Evolutionary conservation across 1,284 basidiomycete genomes (phyloP).

Genomic region (Cryptococcus sp.): DNA sequence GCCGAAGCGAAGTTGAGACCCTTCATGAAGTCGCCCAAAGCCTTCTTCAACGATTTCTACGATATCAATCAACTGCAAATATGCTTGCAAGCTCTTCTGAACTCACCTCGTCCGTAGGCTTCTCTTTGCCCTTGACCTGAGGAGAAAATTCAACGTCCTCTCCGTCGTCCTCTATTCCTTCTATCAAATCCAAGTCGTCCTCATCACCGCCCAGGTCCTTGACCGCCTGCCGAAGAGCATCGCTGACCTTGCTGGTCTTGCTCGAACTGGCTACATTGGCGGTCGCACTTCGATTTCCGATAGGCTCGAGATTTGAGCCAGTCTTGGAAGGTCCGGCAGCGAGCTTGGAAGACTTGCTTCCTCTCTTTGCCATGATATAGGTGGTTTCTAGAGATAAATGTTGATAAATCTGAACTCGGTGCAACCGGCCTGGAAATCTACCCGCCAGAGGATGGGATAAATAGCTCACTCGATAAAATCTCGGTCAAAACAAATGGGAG

Average conservation of each 20-base stretch:
- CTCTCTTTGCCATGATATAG: conserved; percentile 10
- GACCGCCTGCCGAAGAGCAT: conserved; percentile 45
- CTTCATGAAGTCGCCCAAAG: conserved; percentile 58
- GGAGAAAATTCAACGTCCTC: conserved; percentile 21
- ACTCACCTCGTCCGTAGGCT: conserved; percentile 14
- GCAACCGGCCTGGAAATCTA: not conserved
- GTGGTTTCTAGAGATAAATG: not conserved
- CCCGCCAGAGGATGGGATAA: not conserved
- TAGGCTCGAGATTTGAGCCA: not conserved
- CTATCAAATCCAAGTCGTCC: conserved; percentile 51
- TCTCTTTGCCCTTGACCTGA: conserved; percentile 30
- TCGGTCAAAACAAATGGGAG: not conserved
- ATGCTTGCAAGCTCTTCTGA: conserved; percentile 41
- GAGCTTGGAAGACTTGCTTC: conserved; percentile 15
- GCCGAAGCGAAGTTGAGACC: conserved; percentile 50
- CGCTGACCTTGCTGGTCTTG: conserved; percentile 22
- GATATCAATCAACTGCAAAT: too few relatives aligned
- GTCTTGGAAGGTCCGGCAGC: conserved; percentile 3
- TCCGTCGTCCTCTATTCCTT: conserved; percentile 48
- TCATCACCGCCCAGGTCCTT: conserved; percentile 54
- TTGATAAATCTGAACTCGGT: not conserved
- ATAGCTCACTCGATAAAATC: not conserved
- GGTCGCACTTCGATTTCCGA: not conserved
- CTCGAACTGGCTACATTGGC: not conserved
- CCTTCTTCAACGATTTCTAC: conserved; percentile 53